phyloP scores from a whole-genome alignment of 257 asterid genomes.

The Cinchona pubescens region DNA sequence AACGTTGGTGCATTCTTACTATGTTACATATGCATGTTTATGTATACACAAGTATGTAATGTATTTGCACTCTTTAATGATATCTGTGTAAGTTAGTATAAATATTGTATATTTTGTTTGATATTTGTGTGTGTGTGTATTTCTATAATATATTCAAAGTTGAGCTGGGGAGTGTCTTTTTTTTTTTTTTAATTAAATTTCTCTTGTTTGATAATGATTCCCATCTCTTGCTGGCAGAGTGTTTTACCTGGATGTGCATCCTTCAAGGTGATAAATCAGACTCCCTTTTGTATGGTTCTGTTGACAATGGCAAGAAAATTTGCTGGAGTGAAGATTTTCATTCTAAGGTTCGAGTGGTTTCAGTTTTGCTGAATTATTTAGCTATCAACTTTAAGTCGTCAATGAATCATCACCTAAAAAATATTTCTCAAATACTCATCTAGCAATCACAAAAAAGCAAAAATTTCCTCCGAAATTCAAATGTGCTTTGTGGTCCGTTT shows the following conservation, averaged over 20 bases:
- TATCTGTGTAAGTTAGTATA: neutral
- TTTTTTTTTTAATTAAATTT: neutral
- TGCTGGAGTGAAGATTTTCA: slow-evolving; percentile 90
- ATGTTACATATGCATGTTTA: neutral
- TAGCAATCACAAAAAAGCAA: neutral
- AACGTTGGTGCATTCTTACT: neutral
- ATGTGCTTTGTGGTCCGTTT: neutral
- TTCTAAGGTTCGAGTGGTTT: slow-evolving; percentile 57
- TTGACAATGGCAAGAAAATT: slow-evolving; percentile 93
- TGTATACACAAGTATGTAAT: neutral
- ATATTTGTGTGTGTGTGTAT: neutral
- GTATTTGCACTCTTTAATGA: neutral
- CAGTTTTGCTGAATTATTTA: neutral
- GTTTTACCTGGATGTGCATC: slow-evolving; percentile 96
- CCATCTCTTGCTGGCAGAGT: slow-evolving; percentile 51
- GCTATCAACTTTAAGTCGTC: neutral
- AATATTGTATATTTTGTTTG: neutral
- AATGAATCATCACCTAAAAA: neutral
- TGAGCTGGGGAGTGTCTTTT: neutral
- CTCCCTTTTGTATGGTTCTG: slow-evolving; percentile 90
- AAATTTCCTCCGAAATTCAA: neutral
- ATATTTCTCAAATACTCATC: neutral
- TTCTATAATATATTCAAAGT: neutral
- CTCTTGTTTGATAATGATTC: neutral
- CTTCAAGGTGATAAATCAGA: slow-evolving; percentile 96